Conservation (phyloP, 208 protist species). For the Leishmania martiniquensis region DNA sequence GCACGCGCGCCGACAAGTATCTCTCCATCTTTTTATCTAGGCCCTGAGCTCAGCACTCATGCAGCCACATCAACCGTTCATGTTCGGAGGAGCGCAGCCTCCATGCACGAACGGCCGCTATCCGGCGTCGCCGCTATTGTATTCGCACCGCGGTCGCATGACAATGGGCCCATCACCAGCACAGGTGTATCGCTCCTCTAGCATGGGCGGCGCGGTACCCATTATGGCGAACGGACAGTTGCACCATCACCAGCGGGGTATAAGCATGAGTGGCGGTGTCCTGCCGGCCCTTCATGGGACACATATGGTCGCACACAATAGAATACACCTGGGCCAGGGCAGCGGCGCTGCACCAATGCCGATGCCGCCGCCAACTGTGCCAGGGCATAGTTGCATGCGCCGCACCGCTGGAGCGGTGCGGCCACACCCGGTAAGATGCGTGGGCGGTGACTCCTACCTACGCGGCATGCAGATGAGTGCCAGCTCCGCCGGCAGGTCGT, state of each 20-base stretch:
- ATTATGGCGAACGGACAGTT: background rate
- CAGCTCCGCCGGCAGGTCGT: background rate
- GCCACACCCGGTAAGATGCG: slow-evolving; percentile 11
- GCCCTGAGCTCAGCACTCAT: background rate
- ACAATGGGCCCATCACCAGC: slow-evolving; percentile 12
- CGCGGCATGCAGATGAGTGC: slow-evolving; percentile 15
- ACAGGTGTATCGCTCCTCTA: slow-evolving; percentile 16
- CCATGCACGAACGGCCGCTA: slow-evolving; percentile 21
- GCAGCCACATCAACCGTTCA: slow-evolving; percentile 28
- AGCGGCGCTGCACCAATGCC: slow-evolving; percentile 4
- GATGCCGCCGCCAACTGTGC: slow-evolving; percentile 19
- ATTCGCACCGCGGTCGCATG: slow-evolving; percentile 17
- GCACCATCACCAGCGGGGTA: slow-evolving; percentile 2
- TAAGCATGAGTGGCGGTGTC: slow-evolving; percentile 5
- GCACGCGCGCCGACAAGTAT: background rate
- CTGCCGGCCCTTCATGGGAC: slow-evolving; percentile 26
- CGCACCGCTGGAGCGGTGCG: slow-evolving; percentile 17
- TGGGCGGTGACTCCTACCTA: background rate
- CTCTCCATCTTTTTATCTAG: background rate
- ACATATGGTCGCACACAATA: slow-evolving; percentile 21
- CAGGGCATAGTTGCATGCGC: slow-evolving; percentile 10
- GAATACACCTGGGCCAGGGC: slow-evolving; percentile 8
- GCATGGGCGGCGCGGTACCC: background rate
- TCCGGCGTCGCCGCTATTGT: slow-evolving; percentile 15
- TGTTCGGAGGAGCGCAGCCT: slow-evolving; percentile 19